These are phyloP conservation scores for Coemansia sp. DNA, from an alignment of 192 early-diverging fungal species.

Conservation along the genomic window DNA sequence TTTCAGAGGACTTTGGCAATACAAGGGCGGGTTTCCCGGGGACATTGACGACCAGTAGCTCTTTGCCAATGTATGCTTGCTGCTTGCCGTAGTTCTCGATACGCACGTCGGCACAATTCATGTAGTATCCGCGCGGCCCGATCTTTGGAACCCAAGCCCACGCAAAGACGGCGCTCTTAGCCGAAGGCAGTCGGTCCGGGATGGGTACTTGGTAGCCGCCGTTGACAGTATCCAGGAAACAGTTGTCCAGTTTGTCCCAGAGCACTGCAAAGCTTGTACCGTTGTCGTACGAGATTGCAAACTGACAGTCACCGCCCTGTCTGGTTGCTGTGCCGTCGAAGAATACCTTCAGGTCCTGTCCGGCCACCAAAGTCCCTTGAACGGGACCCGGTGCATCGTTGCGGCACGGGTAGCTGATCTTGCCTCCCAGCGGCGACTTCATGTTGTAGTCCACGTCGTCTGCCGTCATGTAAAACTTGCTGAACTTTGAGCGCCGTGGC, in stretches of 20 bases:
- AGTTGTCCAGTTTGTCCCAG: slow-evolving; percentile 53
- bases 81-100: slow-evolving; percentile 48
- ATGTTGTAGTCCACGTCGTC: slow-evolving; percentile 54
- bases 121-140: slow-evolving; percentile 30
- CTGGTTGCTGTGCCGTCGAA: slow-evolving; percentile 49
- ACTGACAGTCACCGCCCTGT: slow-evolving; percentile 52
- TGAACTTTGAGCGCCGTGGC: slow-evolving; percentile 50
- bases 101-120: slow-evolving; percentile 50
- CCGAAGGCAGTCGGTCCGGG: slow-evolving; percentile 56
- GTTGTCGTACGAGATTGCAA: slow-evolving; percentile 52
- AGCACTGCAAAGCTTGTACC: slow-evolving; percentile 60
- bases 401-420: slow-evolving; percentile 43
- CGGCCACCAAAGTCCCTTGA: slow-evolving; percentile 48
- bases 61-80: slow-evolving; percentile 37
- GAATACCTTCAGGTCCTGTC: slow-evolving; percentile 49
- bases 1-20: slow-evolving; percentile 21
- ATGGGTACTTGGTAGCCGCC: slow-evolving; percentile 52
- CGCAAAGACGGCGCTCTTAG: slow-evolving; percentile 55
- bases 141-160: slow-evolving; percentile 45
- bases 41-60: slow-evolving; percentile 48
- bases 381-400: slow-evolving; percentile 25
- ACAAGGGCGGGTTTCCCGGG: slow-evolving; percentile 29
- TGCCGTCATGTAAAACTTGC: slow-evolving; percentile 31
- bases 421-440: slow-evolving; percentile 40
- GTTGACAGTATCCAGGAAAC: slow-evolving; percentile 46